Evolutionary conservation across 331 rosid genomes (phyloP).

Genomic region (Pyracantha coccinea): DNA sequence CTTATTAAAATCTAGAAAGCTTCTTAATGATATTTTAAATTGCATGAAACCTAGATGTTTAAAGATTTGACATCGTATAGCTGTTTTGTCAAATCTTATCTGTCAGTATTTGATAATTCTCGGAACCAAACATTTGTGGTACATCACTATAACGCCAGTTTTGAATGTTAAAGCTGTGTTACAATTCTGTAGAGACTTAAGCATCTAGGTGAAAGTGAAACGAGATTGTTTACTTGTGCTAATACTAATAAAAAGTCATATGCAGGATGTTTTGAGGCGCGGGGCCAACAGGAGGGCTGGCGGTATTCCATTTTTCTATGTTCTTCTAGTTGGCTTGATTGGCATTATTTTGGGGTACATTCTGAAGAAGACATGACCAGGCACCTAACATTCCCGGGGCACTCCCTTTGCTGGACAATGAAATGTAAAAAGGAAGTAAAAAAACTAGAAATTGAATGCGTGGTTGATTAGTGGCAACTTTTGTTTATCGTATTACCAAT

Average conservation of each 20-base stretch:
- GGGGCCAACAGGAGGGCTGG: slow-evolving; percentile 27
- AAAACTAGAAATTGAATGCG: slow-evolving; percentile 30
- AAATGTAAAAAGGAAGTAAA: slow-evolving; percentile 25
- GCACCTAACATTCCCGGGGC: background rate
- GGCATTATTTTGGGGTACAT: slow-evolving; percentile 77
- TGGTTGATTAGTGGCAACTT: slow-evolving; percentile 23
- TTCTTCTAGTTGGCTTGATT: slow-evolving; percentile 50
- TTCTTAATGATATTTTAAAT: background rate
- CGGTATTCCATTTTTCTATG: slow-evolving; percentile 50
- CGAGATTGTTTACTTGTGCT: background rate
- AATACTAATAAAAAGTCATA: background rate
- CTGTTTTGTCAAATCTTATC: background rate
- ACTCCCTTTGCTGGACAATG: background rate
- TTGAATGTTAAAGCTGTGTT: background rate
- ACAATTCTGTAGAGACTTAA: background rate
- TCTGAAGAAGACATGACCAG: slow-evolving; percentile 61
- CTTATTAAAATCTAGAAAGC: background rate
- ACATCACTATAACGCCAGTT: background rate
- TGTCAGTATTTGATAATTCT: background rate
- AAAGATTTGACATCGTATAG: background rate
- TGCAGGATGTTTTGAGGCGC: slow-evolving; percentile 64
- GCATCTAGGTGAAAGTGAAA: background rate
- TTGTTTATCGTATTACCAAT: slow-evolving; percentile 24
- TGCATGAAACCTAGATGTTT: background rate
- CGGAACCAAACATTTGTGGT: background rate